Base-by-base conservation (phyloP, 2,329 filamentous ascomycete species). In the Aphanocladium album region DNA sequence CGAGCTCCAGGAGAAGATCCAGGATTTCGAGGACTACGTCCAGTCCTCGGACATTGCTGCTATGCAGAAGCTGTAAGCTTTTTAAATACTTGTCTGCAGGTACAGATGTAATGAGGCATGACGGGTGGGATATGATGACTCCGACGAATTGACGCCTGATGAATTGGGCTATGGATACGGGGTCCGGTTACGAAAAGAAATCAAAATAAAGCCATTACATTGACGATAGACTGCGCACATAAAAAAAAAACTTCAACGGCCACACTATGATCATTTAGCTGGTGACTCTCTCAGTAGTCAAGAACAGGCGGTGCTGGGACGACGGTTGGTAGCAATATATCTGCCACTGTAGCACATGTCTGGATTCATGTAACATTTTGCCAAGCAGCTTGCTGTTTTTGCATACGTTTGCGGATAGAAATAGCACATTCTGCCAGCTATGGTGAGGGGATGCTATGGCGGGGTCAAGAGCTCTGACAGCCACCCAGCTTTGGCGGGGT, bases 21-120 rank as follows among this genome's bases (percentile, higher is more conserved):
- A 74, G 73, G 90, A 85, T 68, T 85, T 93, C 71, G 95, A 98
- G 83, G 95, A 99, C 76, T 89, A 91, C 77, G 92, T 99, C 74
- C 95, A 99, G 87, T 65, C 53, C 2, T 64, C 17, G 60, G 60
- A 52, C n/a, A 37, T 49, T 39, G 61, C 57, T 58, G 64, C 64
- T 55, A 67, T 66, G 63, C 63, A 64, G 63, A 66, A 66, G 65
- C 64, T 68, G 58, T 64, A 60, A 62, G 54, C 51, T 45, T 60
- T 51, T 46, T 47, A 1, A 7, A 17, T 33, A 14, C 39, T 53
- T 60, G 49, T 54, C 49, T 53, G 57, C 49, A 47, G 57, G 64
- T 62, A 69, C 64, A 66, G 65, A 64, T 67, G 65, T 68, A 73
- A 61, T 68, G 68, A 72, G 65, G 68, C 66, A 72, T 67, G 70